Percentiles rank a stretch among this genome's conserved stretches.
These are phyloP conservation scores for Panicum miliaceum DNA, from an alignment of 176 grass and related monocot species.

Conservation along the genomic window DNA sequence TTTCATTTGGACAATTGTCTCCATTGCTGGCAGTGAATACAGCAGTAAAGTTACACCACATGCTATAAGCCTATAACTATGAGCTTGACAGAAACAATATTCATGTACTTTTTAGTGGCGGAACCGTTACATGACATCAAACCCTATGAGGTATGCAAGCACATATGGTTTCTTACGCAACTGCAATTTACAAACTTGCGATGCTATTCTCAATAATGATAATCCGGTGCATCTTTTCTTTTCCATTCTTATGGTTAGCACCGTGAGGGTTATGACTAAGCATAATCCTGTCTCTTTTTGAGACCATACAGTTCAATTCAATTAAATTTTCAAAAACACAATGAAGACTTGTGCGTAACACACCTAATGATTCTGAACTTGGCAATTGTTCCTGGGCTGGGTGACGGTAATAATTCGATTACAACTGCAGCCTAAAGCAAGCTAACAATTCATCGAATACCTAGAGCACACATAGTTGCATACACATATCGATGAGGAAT, in stretches of 20 bases:
- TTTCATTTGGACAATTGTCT: not conserved
- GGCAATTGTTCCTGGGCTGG: not conserved
- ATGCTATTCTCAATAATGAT: not conserved
- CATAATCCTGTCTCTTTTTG: not conserved
- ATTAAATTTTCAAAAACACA: not conserved
- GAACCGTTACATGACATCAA: not conserved
- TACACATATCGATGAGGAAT: not conserved
- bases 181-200: not conserved
- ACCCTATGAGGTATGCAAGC: constrained; percentile 2
- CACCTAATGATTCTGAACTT: constrained; percentile 12
- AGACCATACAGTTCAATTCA: not conserved
- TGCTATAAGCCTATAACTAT: not conserved
- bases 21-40: not conserved
- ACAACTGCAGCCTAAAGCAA: not conserved
- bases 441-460: not conserved
- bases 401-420: too few relatives aligned
- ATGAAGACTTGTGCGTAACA: not conserved
- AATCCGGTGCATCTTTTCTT: not conserved
- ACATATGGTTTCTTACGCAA: not conserved
- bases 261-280: not conserved
- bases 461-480: not conserved
- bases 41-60: not conserved
- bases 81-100: not conserved
- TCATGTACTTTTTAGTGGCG: not conserved
- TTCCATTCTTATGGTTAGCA: not conserved